Percentiles rank a stretch among this genome's conserved stretches.
These are phyloP conservation scores for Parietichytrium sp. DNA, from an alignment of 108 stramenopile species.

Conservation along the genomic window DNA sequence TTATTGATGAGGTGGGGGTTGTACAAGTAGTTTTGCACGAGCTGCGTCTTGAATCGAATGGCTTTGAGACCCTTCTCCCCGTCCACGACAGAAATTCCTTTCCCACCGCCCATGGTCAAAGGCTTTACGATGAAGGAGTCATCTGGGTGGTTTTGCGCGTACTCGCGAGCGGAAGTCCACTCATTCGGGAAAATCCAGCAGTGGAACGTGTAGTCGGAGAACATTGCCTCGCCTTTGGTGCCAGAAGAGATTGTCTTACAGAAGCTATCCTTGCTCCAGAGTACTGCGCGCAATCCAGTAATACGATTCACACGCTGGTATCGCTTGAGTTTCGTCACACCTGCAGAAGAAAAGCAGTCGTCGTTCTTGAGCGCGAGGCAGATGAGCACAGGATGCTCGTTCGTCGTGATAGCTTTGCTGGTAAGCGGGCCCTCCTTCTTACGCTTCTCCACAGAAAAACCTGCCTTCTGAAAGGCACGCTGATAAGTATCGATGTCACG, in stretches of 20 bases:
- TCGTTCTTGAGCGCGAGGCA: conserved; percentile 37
- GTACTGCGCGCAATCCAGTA: conserved; percentile 9
- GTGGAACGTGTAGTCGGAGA: conserved; percentile 35
- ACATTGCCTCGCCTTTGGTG: conserved; percentile 17
- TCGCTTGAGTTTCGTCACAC: background rate
- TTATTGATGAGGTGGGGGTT: conserved; percentile 33
- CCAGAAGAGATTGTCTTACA: conserved; percentile 18
- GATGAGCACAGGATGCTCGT: conserved; percentile 33
- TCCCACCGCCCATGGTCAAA: conserved; percentile 33
- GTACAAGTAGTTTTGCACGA: conserved; percentile 30
- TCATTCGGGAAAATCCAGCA: conserved; percentile 36
- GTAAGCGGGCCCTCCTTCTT: conserved; percentile 35
- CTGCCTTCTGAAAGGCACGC: background rate
- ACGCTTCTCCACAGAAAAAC: background rate
- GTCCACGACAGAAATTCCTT: conserved; percentile 28
- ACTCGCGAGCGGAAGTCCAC: background rate
- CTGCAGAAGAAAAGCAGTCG: background rate
- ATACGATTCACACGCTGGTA: conserved; percentile 37
- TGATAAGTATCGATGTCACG: background rate
- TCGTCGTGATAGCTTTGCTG: background rate
- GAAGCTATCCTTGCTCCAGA: conserved; percentile 36
- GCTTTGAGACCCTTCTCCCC: conserved; percentile 13
- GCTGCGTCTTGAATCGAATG: conserved; percentile 16
- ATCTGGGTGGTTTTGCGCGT: conserved; percentile 20
- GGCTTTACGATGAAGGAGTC: conserved; percentile 29